Percentiles rank a stretch among this genome's conserved stretches.
Evolutionary conservation across 768 basidiomycete species (phyloP).

Genomic region (Udeniomyces megalosporus): DNA sequence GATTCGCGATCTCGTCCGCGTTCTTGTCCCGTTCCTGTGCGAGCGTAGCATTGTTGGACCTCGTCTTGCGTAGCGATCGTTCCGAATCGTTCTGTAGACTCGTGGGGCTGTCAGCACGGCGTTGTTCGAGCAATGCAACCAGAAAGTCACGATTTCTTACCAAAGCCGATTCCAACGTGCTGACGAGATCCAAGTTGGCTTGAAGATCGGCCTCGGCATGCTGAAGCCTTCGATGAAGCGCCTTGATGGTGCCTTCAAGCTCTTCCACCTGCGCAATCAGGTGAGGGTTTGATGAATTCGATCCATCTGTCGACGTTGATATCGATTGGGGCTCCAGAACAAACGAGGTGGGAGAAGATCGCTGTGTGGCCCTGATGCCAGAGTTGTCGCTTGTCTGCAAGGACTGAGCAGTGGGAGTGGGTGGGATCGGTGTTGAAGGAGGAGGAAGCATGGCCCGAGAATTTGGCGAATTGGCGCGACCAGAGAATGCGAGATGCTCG

Average conservation of each 20-base stretch:
- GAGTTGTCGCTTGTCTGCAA: neutral
- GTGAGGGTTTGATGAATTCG: slow-evolving; percentile 4
- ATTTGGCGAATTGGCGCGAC: neutral
- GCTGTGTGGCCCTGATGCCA: neutral
- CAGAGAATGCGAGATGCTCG: neutral
- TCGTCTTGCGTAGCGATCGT: slow-evolving; percentile 11
- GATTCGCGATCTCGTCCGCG: slow-evolving; percentile 6
- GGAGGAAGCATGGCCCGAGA: slow-evolving; percentile 1
- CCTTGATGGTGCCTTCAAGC: slow-evolving; percentile 81
- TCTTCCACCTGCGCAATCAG: slow-evolving; percentile 58
- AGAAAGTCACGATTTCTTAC: neutral
- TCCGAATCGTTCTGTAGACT: slow-evolving; percentile 16
- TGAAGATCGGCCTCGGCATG: slow-evolving; percentile 85
- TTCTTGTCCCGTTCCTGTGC: slow-evolving; percentile 13
- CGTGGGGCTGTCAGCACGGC: no score
- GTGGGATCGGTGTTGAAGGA: slow-evolving; percentile 7
- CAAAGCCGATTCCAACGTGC: slow-evolving; percentile 10
- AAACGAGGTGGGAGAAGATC: neutral
- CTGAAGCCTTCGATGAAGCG: slow-evolving; percentile 79
- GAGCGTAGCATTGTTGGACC: slow-evolving; percentile 8
- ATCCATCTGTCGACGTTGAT: neutral
- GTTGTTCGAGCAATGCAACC: no score
- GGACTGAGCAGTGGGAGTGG: neutral
- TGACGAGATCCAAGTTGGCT: slow-evolving; percentile 63
- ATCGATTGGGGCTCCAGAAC: slow-evolving; percentile 1